Base-by-base conservation (phyloP, 1,139 yeast species). In the Taphrina betulina region DNA sequence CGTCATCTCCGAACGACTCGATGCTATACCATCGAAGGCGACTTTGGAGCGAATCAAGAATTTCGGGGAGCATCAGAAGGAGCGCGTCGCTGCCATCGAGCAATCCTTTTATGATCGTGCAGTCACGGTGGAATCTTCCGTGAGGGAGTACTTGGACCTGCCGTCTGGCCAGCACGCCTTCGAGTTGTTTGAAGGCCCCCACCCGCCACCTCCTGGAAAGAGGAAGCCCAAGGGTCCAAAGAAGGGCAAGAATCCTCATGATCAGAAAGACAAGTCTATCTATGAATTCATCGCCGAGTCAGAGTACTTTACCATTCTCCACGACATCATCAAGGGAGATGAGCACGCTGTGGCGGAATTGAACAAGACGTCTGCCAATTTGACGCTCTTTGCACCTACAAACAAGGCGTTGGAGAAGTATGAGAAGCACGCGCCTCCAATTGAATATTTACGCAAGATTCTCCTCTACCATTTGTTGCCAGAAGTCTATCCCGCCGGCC, bases 311-410 rank as follows among this genome's bases (percentile, higher is more conserved):
- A 37, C 45, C 24, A 46, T 23, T 10, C 38, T 54, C 16, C 50
- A 48, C 43, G 46, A 51, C n/a, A 35, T 40, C 50, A 41, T 54
- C 44, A 42, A 46, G 38, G 57, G 41, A n/a, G 54, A 54, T 31
- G 35, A 54, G 42, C 58, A 58, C 20, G 43, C 55, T 17, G 58
- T 57, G 33, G 58, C 48, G 7, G 52, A 51, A 14, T 37, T 58
- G 33, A 58, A 57, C 57, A 58, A 52, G 44, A 58, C 59, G 5
- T 37, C 54, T 19, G 59, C 60, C 38, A 58, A 57, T 36, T 5
- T 58, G 29, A 58, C 60, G 5, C 50, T 58, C 56, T 57, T 58
- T 35, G 60, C 60, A 2, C 60, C 60, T 8, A 52, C 60, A 28
- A 44, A 58, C 35, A 33, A 42, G 7, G 60, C 60, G 8, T 41